Percentiles rank a stretch among this genome's conserved stretches.
These are phyloP conservation scores for Psilocybe cubensis DNA, from an alignment of 768 basidiomycete genomes.

Conservation along the genomic window DNA sequence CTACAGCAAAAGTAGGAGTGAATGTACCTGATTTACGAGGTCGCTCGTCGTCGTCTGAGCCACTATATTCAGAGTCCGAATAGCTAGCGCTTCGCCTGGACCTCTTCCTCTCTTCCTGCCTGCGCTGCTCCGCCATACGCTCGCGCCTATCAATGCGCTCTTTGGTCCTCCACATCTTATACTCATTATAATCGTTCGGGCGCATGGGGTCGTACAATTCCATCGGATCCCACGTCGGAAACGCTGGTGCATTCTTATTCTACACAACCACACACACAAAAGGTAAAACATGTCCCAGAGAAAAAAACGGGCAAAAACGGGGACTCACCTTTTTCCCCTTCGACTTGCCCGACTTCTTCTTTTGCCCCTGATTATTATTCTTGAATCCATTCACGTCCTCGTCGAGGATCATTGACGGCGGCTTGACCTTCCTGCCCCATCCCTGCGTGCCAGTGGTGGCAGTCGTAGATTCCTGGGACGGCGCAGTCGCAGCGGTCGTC, in stretches of 20 bases:
- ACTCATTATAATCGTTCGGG: constrained; percentile 90
- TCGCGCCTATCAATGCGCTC: constrained; percentile 78
- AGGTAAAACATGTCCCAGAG: background rate
- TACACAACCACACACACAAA: constrained; percentile 24
- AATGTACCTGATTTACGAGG: constrained; percentile 69
- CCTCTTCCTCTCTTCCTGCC: constrained; percentile 61
- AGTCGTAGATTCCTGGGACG: constrained; percentile 17
- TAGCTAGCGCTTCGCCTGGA: constrained; percentile 59
- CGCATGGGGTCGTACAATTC: constrained; percentile 82
- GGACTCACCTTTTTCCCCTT: constrained; percentile 65
- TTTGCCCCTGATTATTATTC: constrained; percentile 50
- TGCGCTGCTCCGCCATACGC: constrained; percentile 61
- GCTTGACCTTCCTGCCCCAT: constrained; percentile 90
- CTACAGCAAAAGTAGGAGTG: background rate
- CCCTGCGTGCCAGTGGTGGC: constrained; percentile 46
- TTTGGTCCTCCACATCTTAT: constrained; percentile 78
- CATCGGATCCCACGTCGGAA: constrained; percentile 73
- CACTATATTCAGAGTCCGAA: constrained; percentile 67
- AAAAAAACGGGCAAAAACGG: background rate
- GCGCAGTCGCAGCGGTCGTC: background rate
- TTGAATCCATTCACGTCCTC: constrained; percentile 89
- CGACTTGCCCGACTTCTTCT: constrained; percentile 58
- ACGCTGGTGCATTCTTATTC: constrained; percentile 62
- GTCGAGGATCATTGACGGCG: constrained; percentile 88
- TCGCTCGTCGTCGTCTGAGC: constrained; percentile 68